Evolutionary conservation across 768 basidiomycete genomes (phyloP).

Genomic region (Chiua virens): DNA sequence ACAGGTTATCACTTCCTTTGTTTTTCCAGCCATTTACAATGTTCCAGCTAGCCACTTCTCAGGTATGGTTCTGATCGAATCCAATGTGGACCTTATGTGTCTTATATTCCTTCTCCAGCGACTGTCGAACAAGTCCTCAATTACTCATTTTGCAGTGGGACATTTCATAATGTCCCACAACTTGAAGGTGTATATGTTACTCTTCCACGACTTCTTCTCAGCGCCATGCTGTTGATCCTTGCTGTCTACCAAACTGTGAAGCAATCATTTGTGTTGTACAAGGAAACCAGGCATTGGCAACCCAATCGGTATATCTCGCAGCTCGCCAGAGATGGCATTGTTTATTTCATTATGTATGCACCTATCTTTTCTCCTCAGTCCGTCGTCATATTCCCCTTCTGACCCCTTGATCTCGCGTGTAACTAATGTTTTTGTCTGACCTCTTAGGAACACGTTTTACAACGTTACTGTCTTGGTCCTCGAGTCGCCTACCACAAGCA

Average conservation of each 20-base stretch:
- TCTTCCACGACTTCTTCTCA: slow-evolving; percentile 2
- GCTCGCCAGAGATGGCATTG: background rate
- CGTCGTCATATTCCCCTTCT: too few species aligned
- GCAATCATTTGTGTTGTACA: slow-evolving; percentile 2
- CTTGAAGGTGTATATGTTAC: background rate
- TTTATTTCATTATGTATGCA: background rate
- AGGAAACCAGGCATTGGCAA: background rate
- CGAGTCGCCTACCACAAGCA: too few species aligned
- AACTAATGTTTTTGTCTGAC: too few species aligned
- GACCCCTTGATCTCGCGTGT: too few species aligned
- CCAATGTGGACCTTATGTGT: too few species aligned
- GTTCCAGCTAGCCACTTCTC: background rate
- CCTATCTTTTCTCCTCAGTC: background rate
- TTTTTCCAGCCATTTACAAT: background rate
- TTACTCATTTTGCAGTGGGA: background rate
- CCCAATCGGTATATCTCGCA: background rate
- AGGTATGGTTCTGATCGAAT: background rate
- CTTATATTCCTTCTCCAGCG: background rate
- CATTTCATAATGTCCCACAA: background rate
- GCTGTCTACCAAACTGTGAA: background rate
- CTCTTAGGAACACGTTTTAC: too few species aligned
- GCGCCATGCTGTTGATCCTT: background rate
- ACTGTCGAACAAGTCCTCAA: background rate
- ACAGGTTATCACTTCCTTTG: background rate
- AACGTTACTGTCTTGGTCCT: too few species aligned